Conservation (phyloP, 2,329 filamentous ascomycete genomes). For the Fusarium proliferatum region DNA sequence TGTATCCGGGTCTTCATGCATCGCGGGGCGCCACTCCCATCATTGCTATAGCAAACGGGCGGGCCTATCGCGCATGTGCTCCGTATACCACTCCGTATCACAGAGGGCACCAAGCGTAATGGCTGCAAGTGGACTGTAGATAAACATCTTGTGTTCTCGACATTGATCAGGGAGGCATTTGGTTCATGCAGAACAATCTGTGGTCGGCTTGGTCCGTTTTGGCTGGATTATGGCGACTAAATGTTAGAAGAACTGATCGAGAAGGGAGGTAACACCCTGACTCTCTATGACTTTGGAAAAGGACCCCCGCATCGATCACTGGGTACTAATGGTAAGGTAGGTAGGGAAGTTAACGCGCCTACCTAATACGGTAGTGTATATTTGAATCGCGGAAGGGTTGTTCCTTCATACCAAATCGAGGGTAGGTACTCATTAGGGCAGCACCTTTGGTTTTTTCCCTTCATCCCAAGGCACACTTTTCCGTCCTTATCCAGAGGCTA, state of each 20-base stretch:
- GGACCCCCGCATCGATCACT: background rate
- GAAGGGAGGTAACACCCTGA: background rate
- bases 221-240: background rate
- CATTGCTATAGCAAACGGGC: constrained; percentile 43
- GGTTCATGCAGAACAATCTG: background rate
- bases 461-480: constrained; percentile 2
- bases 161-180: background rate
- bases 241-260: background rate
- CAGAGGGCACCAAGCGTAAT: constrained; percentile 25
- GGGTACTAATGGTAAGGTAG: background rate
- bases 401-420: constrained; percentile 5
- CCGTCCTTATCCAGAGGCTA: background rate
- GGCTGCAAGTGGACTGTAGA: background rate
- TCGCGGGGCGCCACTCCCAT: constrained; percentile 45
- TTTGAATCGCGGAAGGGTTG: constrained; percentile 15
- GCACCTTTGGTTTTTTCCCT: background rate
- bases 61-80: constrained; percentile 27
- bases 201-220: background rate
- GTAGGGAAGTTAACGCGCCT: background rate
- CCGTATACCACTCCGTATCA: background rate
- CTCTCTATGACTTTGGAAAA: background rate
- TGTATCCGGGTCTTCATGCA: constrained; percentile 38
- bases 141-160: background rate
- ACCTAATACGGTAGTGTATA: background rate
- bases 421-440: background rate